Base-by-base conservation (phyloP, 2,329 filamentous ascomycete genomes). In the Pseudocercospora crystallina region DNA sequence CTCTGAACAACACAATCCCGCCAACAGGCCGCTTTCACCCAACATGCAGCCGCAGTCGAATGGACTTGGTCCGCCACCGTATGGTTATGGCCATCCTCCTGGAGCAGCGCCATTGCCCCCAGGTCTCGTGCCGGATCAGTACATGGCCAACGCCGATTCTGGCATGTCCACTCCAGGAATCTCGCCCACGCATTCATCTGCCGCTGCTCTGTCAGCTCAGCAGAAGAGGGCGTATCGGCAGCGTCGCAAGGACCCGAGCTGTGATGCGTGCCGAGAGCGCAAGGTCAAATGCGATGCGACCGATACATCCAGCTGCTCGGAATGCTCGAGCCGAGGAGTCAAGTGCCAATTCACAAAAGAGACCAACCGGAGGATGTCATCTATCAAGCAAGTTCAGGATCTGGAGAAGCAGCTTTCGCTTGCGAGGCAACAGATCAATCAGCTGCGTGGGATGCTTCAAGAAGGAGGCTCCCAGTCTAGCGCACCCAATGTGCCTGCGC, bases 261-360 rank as follows among this genome's bases (percentile, higher is more conserved):
- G 94, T 70, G 94, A 99, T 76, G 94, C 94, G 43, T 99, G 94
- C 69, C 83, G 94, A 53, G 94, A 99, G 66, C 79, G 83, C 40
- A 86, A 86, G 72, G 82, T 85, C 59, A 85, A 85, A 80, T 99
- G 94, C 71, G 94, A 99, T 75, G 94, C 94, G 30, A 97, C 94
- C 12, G 94, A 97, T 69, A 96, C 89, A 13, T 86, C 89, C 9
- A 96, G 92, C 72, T 99, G 94, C 70, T 96, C 94, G 1, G 94
- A 99, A 73, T 99, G 94, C 73, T 94, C 90, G 4, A 96, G 91
- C 69, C 86, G 94, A 59, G 95, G 92, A 67, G 92, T 97, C 59
- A 95, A 95, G 70, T 99, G 94, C 68, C 92, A 97, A 67, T 99
- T 99, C 69, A 99, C 94, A 43, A 99, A 99, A 73, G 94, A 99